Evolutionary conservation across 2,329 filamentous ascomycete species (phyloP).

Genomic region (Verticillium longisporum): DNA sequence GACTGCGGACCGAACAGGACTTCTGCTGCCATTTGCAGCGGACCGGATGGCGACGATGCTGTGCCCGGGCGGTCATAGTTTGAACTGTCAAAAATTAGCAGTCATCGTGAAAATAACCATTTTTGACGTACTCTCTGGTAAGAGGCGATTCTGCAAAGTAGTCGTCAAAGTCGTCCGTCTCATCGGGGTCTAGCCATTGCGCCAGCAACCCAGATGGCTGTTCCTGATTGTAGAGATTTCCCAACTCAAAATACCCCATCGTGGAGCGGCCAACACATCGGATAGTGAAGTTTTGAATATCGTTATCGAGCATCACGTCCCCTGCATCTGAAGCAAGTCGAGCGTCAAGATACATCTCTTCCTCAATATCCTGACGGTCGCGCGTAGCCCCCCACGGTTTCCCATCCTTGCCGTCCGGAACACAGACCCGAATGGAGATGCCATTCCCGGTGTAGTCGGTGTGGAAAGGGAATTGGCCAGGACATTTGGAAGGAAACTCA

Average conservation of each 20-base stretch:
- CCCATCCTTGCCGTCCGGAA: background rate
- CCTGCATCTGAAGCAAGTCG: conserved; percentile 2
- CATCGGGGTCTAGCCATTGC: conserved; percentile 6
- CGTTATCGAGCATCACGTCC: background rate
- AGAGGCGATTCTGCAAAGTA: conserved; percentile 9
- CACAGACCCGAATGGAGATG: conserved; percentile 4
- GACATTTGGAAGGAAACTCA: conserved; percentile 4
- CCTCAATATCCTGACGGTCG: conserved; percentile 5
- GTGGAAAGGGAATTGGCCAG: conserved; percentile 1
- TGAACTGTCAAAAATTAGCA: conserved; percentile 1
- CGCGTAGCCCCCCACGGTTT: background rate
- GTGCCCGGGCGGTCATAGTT: conserved; percentile 4
- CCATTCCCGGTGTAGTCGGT: conserved; percentile 4
- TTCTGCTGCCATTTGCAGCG: conserved; percentile 5
- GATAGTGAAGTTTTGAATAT: conserved; percentile 7
- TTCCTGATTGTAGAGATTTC: conserved; percentile 3
- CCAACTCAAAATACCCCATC: conserved; percentile 9
- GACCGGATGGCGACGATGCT: conserved; percentile 5
- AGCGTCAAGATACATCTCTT: conserved; percentile 6
- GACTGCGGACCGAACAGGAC: conserved; percentile 8
- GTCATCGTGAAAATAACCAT: background rate
- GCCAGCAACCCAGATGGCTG: conserved; percentile 2
- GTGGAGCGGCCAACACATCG: conserved; percentile 5
- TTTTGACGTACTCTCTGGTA: conserved; percentile 4
- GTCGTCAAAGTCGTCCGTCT: conserved; percentile 9